Evolutionary conservation across 2,329 filamentous ascomycete species (phyloP), one percentile per base, ranked within the genome.

Genomic region (Beauveria sp.): DNA sequence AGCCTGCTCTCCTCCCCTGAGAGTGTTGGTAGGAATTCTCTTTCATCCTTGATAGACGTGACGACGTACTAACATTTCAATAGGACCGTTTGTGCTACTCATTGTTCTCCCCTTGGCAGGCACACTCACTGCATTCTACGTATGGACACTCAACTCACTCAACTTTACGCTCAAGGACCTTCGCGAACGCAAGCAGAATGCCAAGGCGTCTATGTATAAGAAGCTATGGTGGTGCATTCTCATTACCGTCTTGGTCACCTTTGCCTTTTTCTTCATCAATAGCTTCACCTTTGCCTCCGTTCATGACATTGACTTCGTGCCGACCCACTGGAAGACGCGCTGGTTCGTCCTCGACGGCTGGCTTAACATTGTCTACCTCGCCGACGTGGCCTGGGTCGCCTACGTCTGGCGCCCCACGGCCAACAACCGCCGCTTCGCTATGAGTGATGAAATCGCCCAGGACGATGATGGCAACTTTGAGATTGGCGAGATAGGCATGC

Each of bases 221-320:
- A 96, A 96, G 74, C 85, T 99, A 16, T 99, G 96, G 93, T 99
- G 93, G 93, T 93, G 91, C 73, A 96, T 99, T 64, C 81, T 99
- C 51, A 81, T 85, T 65, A 96, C 90, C 73, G 96, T 99, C 72
- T 78, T 98, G 54, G 91, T 98, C 68, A 97, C 98, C 68, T 99
- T 99, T 69, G 92, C 83, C 62, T 99, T 99, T 79, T 97, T 99
- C 81, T 98, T 99, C 80, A 88, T 98, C 80, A 98, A 97, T 80
- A 96, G 90, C 68, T 92, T 97, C 75, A 91, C 90, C 0, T 96
- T 99, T 73, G 93, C 93, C 54, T 93, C 92, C 14, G 86, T 87
- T 53, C 85, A 84, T 53, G 89, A 93, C 66, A 90, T 90, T 0
- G 89, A 96, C 73, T 99, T 96, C 73, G 91, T 96, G 5, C 95